Conservation (phyloP, 805 yeast genomes). For the Priceomyces haplophilus region DNA sequence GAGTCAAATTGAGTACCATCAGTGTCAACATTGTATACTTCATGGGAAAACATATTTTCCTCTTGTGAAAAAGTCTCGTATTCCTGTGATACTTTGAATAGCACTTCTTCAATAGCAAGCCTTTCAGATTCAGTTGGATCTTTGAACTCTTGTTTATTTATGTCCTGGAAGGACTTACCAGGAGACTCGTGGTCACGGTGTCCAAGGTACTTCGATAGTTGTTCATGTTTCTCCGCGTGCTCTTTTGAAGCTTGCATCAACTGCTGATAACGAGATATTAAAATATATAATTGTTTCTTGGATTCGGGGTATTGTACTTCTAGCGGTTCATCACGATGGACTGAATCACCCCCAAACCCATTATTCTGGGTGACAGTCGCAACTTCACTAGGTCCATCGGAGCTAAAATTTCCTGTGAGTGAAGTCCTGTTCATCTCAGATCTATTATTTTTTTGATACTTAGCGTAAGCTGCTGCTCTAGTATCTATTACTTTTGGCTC, state of each 20-base stretch:
- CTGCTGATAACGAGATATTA: constrained; percentile 26
- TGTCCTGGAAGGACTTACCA: constrained; percentile 3
- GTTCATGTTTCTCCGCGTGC: constrained; percentile 18
- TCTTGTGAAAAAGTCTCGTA: constrained; percentile 23
- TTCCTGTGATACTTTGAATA: constrained; percentile 24
- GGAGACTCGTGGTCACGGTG: constrained; percentile 1
- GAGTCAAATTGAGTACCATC: constrained; percentile 8
- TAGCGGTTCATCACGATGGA: not conserved
- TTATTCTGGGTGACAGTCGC: not conserved
- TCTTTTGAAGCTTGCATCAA: constrained; percentile 16
- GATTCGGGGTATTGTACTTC: constrained; percentile 18
- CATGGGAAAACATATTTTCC: constrained; percentile 19
- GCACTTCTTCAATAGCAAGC: constrained; percentile 26
- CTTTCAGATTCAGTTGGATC: constrained; percentile 26
- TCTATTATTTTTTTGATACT: not conserved
- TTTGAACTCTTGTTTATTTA: constrained; percentile 9
- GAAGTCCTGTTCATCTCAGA: constrained; percentile 4
- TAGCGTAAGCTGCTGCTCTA: not conserved
- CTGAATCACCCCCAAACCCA: not conserved
- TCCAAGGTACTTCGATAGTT: constrained; percentile 3
- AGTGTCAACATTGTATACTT: constrained; percentile 13
- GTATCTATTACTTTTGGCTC: not conserved
- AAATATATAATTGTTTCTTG: constrained; percentile 22
- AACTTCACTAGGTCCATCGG: not conserved
- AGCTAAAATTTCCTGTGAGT: constrained; percentile 1